Conservation (phyloP, 2,329 filamentous ascomycete species). For the Escovopsis sp. region DNA sequence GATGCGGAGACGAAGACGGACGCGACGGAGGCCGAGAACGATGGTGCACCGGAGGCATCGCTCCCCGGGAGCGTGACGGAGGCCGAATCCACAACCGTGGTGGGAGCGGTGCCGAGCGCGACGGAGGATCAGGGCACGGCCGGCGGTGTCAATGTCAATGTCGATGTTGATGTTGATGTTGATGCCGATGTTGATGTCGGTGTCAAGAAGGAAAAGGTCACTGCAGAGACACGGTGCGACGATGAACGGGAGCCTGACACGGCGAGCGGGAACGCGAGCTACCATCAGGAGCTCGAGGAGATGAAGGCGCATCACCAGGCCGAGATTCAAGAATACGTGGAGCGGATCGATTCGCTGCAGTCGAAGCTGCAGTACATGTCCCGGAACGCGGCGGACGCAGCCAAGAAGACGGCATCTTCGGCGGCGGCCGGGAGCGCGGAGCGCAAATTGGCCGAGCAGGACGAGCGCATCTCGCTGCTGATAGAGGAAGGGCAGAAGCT, state of each 20-base stretch:
- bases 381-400: conserved; percentile 61
- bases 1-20: neutral
- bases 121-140: too few species aligned
- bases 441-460: conserved; percentile 74
- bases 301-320: conserved; percentile 43
- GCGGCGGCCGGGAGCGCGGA: conserved; percentile 52
- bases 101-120: too few species aligned
- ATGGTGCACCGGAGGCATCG: too few species aligned
- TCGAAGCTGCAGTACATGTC: conserved; percentile 82
- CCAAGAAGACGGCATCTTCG: conserved; percentile 50
- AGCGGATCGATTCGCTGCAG: conserved; percentile 83
- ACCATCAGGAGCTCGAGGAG: conserved; percentile 11
- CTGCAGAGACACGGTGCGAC: neutral
- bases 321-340: conserved; percentile 69
- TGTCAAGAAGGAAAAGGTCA: neutral
- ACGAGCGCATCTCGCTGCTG: conserved; percentile 75
- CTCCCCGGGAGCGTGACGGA: too few species aligned
- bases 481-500: conserved; percentile 88
- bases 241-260: neutral
- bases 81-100: too few species aligned
- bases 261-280: neutral
- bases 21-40: neutral
- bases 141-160: neutral
- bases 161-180: neutral
- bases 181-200: too few species aligned